Evolutionary conservation across 257 asterid genomes (phyloP), one percentile per base, ranked within the genome.

Genomic region (Coffea canephora): DNA sequence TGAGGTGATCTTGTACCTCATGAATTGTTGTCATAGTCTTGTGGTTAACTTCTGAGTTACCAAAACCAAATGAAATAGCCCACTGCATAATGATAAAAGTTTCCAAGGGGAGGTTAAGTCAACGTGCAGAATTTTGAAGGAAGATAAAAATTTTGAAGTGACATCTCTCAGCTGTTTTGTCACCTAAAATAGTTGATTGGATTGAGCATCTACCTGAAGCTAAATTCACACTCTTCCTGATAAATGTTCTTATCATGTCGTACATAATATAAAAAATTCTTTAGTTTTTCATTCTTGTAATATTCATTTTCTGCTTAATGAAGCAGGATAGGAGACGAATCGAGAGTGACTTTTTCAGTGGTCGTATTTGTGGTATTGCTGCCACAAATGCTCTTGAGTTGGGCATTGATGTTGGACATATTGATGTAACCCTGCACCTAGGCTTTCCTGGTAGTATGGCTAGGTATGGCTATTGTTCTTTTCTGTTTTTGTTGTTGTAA

Each of bases 401-500:
- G 87, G 99, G 98, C 77, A 95, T 95, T 79, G 99, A 95, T 87
- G 98, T 95, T 78, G 99, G 98, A 77, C 94, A 93, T 83, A 90
- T 95, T 84, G 99, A 95, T 79, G 97, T 81, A 75, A 95, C 99
- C 48, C 89, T 95, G 83, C 99, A 95, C 89, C 93, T 95, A 81
- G 99, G 99, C 9, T 95, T 95, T 86, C 99, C 99, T 74, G 98
- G 99, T 82, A 95, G 95, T 85, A 89, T 93, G 84, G 91, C 99
- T 74, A 95, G 98, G 99, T 93, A 89, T 59, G 68, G 34, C 61
- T 72, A 34, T 69, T 55, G 5, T 69, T 46, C 52, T 27, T 82
- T 83, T 76, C 77, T 86, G 80, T 55, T 80, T 75, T 34, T 81
- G 57, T 80, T 78, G n/a, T 76, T 76, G 62, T 75, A 50, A 50